These are phyloP conservation scores for Talaromyces trachyspermus DNA, from an alignment of 495 filamentous ascomycete genomes.

Conservation along the genomic window DNA sequence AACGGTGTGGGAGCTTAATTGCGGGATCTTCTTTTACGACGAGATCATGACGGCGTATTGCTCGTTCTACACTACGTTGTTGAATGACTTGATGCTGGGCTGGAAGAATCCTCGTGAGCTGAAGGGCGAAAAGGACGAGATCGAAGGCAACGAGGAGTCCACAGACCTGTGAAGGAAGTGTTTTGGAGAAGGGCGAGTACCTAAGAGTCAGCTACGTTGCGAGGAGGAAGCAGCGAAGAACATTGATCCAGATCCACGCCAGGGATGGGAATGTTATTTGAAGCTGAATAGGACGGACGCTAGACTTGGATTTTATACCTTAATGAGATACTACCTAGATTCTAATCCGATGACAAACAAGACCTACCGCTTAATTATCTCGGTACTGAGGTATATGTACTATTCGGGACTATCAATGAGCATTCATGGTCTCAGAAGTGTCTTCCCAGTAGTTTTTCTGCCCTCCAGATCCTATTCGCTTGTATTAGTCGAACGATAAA, in stretches of 20 bases:
- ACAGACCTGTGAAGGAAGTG: no score
- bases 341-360: no score
- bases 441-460: conserved; percentile 77
- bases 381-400: neutral
- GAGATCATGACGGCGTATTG: conserved; percentile 45
- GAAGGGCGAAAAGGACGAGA: conserved; percentile 11
- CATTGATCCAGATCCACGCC: no score
- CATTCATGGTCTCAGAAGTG: conserved; percentile 30
- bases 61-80: conserved; percentile 53
- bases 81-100: conserved; percentile 63
- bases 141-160: neutral
- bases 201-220: no score
- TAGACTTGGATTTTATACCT: no score
- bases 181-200: no score
- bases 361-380: no score
- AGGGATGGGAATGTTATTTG: no score
- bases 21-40: conserved; percentile 55
- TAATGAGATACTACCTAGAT: no score
- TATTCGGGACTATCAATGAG: neutral
- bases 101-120: conserved; percentile 50
- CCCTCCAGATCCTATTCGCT: conserved; percentile 62
- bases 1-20: conserved; percentile 53
- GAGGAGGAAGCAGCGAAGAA: no score
- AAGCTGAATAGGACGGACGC: no score
- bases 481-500: neutral